Percentiles rank a stretch among this genome's conserved stretches.
Evolutionary conservation across 2,329 filamentous ascomycete species (phyloP).

Genomic region (Malbranchea cinnamomea): DNA sequence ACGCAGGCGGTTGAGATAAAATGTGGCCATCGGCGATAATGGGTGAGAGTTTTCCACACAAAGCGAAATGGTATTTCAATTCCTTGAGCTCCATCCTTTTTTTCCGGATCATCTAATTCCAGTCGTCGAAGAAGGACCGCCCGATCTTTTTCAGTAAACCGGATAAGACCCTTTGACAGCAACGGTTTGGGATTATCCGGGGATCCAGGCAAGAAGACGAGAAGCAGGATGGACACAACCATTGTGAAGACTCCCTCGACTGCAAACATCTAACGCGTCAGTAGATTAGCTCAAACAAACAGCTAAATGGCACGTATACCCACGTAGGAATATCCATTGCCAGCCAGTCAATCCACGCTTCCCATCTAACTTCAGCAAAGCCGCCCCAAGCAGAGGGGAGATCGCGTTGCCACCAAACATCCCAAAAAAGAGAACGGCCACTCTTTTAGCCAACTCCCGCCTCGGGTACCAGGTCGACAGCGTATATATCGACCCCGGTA

Average conservation of each 20-base stretch:
- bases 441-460: constrained; percentile 31
- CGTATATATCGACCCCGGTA: constrained; percentile 37
- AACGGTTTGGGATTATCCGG: constrained; percentile 28
- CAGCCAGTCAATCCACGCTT: constrained; percentile 30
- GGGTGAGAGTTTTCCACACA: constrained; percentile 31
- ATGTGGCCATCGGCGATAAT: constrained; percentile 35
- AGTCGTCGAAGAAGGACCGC: constrained; percentile 22
- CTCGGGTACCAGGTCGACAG: constrained; percentile 38
- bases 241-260: constrained; percentile 34
- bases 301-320: constrained; percentile 3
- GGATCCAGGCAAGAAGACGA: constrained; percentile 31
- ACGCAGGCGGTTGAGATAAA: constrained; percentile 36
- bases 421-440: constrained; percentile 39
- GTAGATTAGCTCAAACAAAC: background rate
- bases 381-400: constrained; percentile 35
- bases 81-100: constrained; percentile 20
- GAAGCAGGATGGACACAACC: constrained; percentile 23
- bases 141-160: constrained; percentile 22
- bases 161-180: constrained; percentile 24
- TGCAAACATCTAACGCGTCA: constrained; percentile 9
- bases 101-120: constrained; percentile 19
- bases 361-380: constrained; percentile 32
- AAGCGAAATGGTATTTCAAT: constrained; percentile 23
- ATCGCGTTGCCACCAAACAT: constrained; percentile 39
- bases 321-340: constrained; percentile 39